phyloP scores from a whole-genome alignment of 768 basidiomycete species.

The Boletus coccyginus region DNA sequence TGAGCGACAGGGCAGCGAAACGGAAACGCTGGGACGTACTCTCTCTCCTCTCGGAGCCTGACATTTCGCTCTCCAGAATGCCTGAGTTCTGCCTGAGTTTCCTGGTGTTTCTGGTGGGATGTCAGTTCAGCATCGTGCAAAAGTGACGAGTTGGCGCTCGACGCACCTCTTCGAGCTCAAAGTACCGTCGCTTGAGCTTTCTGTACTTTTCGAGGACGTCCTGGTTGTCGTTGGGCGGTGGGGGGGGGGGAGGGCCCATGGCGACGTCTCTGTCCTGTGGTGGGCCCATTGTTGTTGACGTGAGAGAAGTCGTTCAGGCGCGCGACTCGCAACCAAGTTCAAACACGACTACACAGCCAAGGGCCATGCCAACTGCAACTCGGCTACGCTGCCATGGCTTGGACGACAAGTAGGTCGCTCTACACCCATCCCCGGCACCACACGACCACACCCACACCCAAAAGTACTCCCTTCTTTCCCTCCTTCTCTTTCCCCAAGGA shows the following conservation, averaged over 20 bases:
- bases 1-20: background rate
- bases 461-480: background rate
- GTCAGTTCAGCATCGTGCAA: background rate
- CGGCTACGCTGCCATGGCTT: conserved; percentile 6
- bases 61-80: conserved; percentile 63
- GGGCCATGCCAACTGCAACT: background rate
- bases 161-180: conserved; percentile 70
- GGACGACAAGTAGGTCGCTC: background rate
- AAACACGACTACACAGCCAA: conserved; percentile 34
- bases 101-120: conserved; percentile 53
- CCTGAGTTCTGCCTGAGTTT: conserved; percentile 52
- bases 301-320: conserved; percentile 27
- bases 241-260: conserved; percentile 48
- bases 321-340: conserved; percentile 29
- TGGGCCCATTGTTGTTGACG: conserved; percentile 37
- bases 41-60: conserved; percentile 59
- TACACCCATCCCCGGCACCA: background rate
- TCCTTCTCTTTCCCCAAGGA: background rate
- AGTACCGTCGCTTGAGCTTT: conserved; percentile 62
- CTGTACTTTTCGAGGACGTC: conserved; percentile 62
- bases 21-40: conserved; percentile 40
- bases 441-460: background rate
- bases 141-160: background rate
- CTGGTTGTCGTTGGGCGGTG: conserved; percentile 37
- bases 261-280: conserved; percentile 47